A percentile compares a stretch with the other conserved stretches of the same genome.
Conservation (phyloP, 2,329 filamentous ascomycete genomes). For the Cordyceps javanica region DNA sequence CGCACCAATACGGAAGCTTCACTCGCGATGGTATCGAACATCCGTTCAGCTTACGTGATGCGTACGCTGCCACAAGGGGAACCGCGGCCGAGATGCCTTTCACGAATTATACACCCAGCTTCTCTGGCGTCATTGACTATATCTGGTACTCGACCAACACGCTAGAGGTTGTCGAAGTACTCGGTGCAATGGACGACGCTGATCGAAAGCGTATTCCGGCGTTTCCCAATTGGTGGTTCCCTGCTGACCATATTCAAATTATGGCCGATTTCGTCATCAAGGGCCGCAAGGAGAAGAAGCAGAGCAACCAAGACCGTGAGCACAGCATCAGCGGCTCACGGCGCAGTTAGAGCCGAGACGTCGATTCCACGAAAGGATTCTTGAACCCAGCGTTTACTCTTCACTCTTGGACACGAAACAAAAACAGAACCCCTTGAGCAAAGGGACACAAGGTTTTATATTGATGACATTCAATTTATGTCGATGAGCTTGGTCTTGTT, state of each 20-base stretch:
- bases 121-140: slow-evolving; percentile 89
- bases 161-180: slow-evolving; percentile 73
- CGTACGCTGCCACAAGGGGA: slow-evolving; percentile 77
- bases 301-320: slow-evolving; percentile 51
- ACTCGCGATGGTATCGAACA: slow-evolving; percentile 89
- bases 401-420: not conserved
- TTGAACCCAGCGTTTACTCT: not conserved
- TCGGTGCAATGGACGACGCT: slow-evolving; percentile 79
- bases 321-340: slow-evolving; percentile 23
- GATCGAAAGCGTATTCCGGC: slow-evolving; percentile 84
- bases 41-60: slow-evolving; percentile 87
- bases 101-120: slow-evolving; percentile 95
- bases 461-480: slow-evolving; percentile 7
- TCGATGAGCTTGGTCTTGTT: slow-evolving; percentile 1
- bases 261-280: slow-evolving; percentile 88
- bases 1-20: slow-evolving; percentile 86
- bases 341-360: not conserved
- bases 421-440: not conserved
- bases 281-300: slow-evolving; percentile 74
- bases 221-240: slow-evolving; percentile 92
- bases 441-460: not conserved
- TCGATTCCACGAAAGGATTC: not conserved
- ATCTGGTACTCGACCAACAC: slow-evolving; percentile 96
- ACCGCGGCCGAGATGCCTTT: slow-evolving; percentile 81
- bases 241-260: slow-evolving; percentile 85